Evolutionary conservation across 495 filamentous ascomycete genomes (phyloP), one percentile per base, ranked within the genome.

Genomic region (Friedmanniomyces endolithicus): DNA sequence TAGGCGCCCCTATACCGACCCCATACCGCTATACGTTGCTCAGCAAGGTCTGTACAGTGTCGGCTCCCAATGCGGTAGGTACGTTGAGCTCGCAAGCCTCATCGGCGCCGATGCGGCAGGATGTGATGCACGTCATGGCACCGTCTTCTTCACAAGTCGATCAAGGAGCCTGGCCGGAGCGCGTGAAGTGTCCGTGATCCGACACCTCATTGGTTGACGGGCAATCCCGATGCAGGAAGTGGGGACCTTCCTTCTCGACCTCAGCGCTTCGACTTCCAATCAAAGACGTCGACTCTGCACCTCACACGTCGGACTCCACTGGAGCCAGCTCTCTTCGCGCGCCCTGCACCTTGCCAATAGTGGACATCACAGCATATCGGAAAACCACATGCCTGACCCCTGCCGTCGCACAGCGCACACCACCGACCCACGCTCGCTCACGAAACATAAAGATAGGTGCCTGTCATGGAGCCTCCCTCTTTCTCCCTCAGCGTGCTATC

Each of bases 401-500:
- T 20, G 31, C 11, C 33, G 33, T 39, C 17, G 33, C 49, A 24
- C 49, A 52, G 49, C 31, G 20, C 49, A 52, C 24, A 50, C 29
- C 29, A 23, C 44, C 20, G 44, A 47, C 23, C 44, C 20, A 47
- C 7, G 47, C 23, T 47, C 6, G 43, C 27, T 40, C 37, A 55
- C 12, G 25, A 25, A 17, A 35, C 45, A 43, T 46, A 37, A 35
- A 33, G 37, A 57, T 53, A 49, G 50, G 49, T 44, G 41, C 14
- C 16, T 23, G 31, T 50, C 35, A 9, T 34, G 34, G 19, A 48
- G 25, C 53, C 49, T 56, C 57, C 50, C 57, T 54, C 34, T 54
- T 63, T 60, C 58, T 53, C 67, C 68, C 60, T 64, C 65, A 71
- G 69, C 69, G 69, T 69, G 69, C 67, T 68, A 60, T 66, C 61